Base-by-base conservation (phyloP, 2,329 filamentous ascomycete species). In the Monosporascus sp. region DNA sequence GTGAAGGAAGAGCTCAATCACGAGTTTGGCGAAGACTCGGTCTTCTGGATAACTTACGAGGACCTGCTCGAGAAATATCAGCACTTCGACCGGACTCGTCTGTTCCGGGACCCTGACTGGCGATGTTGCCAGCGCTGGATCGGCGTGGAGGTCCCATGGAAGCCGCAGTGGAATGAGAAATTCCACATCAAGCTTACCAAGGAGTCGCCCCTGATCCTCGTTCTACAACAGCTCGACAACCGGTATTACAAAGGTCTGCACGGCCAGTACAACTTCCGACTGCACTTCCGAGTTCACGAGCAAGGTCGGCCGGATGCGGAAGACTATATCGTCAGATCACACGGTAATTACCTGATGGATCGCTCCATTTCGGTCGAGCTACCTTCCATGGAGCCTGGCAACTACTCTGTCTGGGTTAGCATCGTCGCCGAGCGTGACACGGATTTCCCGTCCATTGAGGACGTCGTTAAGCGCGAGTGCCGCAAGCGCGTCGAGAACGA, bases 41-140 rank as follows among this genome's bases (percentile, higher is more conserved):
- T 82, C 14, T 85, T 85, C 61, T 85, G 82, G 82, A 84, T 85
- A 54, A 75, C 79, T 2, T 85, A 83, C 60, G 74, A 80, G 49
- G 83, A 86, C 59, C 72, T 87, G 50, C 75, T 86, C 14, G 76
- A 78, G 57, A 85, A 85, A 60, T 86, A 81, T 61, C 77, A 79
- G 48, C 76, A 78, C 58, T 79, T 86, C 50, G 82, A 86, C 61
- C 75, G 82, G 15, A 86, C 83, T 0, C 75, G 83, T 1, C 76
- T 87, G 18, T 86, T 86, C 65, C 72, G 78, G 25, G 78, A 82
- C 20, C 66, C 71, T 2, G 75, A 80, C 55, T 87, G 83, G 83
- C 74, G 76, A 44, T 75, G 79, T 49, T 78, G 76, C 17, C 78
- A 81, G 51, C 76, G 78, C 53, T 86, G 82, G 82, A 81, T 84